phyloP scores from a whole-genome alignment of 2,329 filamentous ascomycete species.

The Pseudopyrenochaeta lycopersici region DNA sequence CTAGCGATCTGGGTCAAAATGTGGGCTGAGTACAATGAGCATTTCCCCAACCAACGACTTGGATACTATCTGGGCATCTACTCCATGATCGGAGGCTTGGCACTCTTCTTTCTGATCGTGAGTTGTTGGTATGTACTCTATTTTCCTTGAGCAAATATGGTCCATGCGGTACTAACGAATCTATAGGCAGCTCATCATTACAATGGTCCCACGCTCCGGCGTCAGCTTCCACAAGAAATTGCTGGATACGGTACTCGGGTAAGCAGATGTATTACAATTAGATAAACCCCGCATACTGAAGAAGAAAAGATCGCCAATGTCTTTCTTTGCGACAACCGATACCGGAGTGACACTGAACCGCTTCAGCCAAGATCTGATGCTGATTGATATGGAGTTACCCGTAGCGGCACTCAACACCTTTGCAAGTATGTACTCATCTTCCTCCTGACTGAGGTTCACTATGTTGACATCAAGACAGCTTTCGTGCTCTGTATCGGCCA shows the following conservation, averaged over 20 bases:
- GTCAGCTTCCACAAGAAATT: slow-evolving; percentile 59
- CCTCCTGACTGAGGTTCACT: background rate
- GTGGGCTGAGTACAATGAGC: slow-evolving; percentile 56
- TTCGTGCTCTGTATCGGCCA: slow-evolving; percentile 46
- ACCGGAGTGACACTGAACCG: slow-evolving; percentile 57
- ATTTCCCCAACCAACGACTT: slow-evolving; percentile 48
- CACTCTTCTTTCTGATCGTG: slow-evolving; percentile 39
- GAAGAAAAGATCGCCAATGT: slow-evolving; percentile 46
- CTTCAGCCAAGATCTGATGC: slow-evolving; percentile 58
- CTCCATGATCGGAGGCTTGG: slow-evolving; percentile 35
- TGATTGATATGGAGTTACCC: slow-evolving; percentile 57
- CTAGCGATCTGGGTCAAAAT: slow-evolving; percentile 59
- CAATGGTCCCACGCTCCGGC: slow-evolving; percentile 63
- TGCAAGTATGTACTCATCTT: slow-evolving; percentile 27
- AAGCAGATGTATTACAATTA: slow-evolving; percentile 5
- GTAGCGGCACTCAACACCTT: slow-evolving; percentile 44
- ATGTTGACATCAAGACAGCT: slow-evolving; percentile 21
- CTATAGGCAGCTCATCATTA: slow-evolving; percentile 59
- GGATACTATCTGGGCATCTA: slow-evolving; percentile 47
- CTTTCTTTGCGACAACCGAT: slow-evolving; percentile 56
- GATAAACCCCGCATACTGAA: slow-evolving; percentile 15
- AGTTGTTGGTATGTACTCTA: slow-evolving; percentile 36
- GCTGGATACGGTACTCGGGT: slow-evolving; percentile 59
- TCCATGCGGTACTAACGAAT: background rate
- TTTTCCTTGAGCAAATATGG: background rate